Conservation (phyloP, 192 early-diverging fungal genomes). For the Cetraspora pellucida region DNA sequence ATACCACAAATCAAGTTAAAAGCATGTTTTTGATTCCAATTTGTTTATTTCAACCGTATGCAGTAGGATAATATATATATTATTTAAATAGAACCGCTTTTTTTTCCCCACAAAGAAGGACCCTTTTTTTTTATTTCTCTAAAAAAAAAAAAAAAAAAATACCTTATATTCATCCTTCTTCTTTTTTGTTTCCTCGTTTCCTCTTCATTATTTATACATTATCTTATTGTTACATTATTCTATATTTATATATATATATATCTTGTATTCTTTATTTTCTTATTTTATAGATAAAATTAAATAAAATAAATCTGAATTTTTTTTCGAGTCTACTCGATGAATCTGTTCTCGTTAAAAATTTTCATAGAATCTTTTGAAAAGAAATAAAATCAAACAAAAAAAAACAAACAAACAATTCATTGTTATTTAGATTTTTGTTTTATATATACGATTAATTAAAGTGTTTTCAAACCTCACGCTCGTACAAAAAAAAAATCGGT, state of each 20-base stretch:
- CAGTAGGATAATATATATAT: neutral
- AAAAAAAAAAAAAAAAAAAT: neutral
- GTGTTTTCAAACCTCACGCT: too few species aligned
- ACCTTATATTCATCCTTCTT: neutral
- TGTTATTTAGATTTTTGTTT: too few species aligned
- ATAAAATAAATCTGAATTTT: too few species aligned
- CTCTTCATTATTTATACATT: neutral
- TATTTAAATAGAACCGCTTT: neutral
- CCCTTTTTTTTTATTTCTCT: neutral
- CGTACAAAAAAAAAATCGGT: too few species aligned
- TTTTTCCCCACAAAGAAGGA: neutral
- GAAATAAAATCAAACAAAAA: too few species aligned
- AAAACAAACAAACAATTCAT: too few species aligned
- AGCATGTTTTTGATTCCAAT: neutral
- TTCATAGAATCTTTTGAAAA: too few species aligned
- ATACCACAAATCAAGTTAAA: neutral
- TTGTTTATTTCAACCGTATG: neutral
- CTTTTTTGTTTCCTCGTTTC: neutral
- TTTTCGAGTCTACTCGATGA: too few species aligned
- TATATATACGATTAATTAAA: too few species aligned
- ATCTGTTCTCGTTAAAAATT: too few species aligned
- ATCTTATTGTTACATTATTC: neutral
- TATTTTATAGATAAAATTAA: too few species aligned
- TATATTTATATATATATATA: neutral
- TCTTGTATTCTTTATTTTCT: neutral